Conservation (phyloP, 257 asterid species). For the Avicennia marina region DNA sequence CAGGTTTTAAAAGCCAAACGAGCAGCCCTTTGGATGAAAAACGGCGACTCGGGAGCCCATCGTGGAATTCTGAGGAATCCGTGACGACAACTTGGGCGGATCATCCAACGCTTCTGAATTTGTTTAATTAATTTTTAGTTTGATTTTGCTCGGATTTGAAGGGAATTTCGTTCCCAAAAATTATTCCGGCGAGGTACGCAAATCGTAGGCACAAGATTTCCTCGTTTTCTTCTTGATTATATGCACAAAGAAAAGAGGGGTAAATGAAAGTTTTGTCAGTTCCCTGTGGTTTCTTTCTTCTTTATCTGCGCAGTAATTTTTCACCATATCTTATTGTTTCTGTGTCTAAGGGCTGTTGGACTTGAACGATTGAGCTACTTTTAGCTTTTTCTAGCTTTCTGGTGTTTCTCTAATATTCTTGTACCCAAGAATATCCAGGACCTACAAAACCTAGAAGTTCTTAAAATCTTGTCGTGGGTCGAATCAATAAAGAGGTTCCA, state of each 20-base stretch:
- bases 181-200: slow-evolving; percentile 46
- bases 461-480: no score
- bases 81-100: slow-evolving; percentile 58
- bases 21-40: slow-evolving; percentile 26
- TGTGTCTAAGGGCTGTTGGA: slow-evolving; percentile 21
- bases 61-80: slow-evolving; percentile 77
- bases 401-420: not conserved
- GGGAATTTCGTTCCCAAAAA: slow-evolving; percentile 25
- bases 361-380: no score
- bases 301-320: slow-evolving; percentile 4
- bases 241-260: slow-evolving; percentile 33
- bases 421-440: no score
- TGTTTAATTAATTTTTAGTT: slow-evolving; percentile 38
- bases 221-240: slow-evolving; percentile 25
- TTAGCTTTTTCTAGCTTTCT: not conserved
- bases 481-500: no score
- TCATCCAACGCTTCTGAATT: slow-evolving; percentile 45
- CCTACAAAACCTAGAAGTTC: no score
- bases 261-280: slow-evolving; percentile 72
- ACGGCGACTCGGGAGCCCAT: slow-evolving; percentile 58
- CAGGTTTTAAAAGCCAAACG: no score
- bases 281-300: slow-evolving; percentile 28
- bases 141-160: no score
- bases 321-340: slow-evolving; percentile 13
- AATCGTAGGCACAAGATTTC: slow-evolving; percentile 71